Base-by-base conservation (phyloP, 2,329 filamentous ascomycete genomes). In the Zarea fungicola region DNA sequence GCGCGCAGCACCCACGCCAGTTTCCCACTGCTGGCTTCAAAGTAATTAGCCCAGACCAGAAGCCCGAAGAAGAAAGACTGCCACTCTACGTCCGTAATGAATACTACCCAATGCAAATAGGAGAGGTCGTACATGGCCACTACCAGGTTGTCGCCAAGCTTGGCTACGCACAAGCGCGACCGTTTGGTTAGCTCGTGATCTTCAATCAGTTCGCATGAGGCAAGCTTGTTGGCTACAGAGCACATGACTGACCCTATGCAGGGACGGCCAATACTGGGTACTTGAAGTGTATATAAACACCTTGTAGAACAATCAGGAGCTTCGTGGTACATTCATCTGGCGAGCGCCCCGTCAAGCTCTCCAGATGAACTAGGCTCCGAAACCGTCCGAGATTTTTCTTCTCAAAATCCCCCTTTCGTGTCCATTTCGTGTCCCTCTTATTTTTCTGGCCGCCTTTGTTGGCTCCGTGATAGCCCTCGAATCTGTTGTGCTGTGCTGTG, bases 121-220 rank as follows among this genome's bases (percentile, higher is more conserved):
- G 67, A 6, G 50, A 70, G 11, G 39, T 66, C 0, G 54, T 70
- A 48, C 25, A 61, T 2, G 42, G 47, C 4, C 60, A 58, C 16
- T 73, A 71, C 51, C 58, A 65, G 37, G 56, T 68, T 29, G 58
- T 72, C 10, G 64, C 62, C 32, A 75, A 75, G 52, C 61, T 74
- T 10, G 71, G 71, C 22, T 71, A 66, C 52, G 70, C 8, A 58
- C 58, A 6, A 57, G 54, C 35, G 71, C 70, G 6, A 73, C 70
- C 1, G 65, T 69, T 5, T 74, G 71, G 70, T 62, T 74, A 0
- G 65, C 63, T 37, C 62, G 56, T 23, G 67, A 72, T 59, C 59
- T 69, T 13, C 47, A 42, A 57, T 60, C 6, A 3, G 43, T 46
- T 21, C 4, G 13, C 9, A 1, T 19, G 8, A 18, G 16, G 34